Evolutionary conservation across 176 grass and related monocot genomes (phyloP), one percentile per base, ranked within the genome.

Genomic region (Triticum turgidum): DNA sequence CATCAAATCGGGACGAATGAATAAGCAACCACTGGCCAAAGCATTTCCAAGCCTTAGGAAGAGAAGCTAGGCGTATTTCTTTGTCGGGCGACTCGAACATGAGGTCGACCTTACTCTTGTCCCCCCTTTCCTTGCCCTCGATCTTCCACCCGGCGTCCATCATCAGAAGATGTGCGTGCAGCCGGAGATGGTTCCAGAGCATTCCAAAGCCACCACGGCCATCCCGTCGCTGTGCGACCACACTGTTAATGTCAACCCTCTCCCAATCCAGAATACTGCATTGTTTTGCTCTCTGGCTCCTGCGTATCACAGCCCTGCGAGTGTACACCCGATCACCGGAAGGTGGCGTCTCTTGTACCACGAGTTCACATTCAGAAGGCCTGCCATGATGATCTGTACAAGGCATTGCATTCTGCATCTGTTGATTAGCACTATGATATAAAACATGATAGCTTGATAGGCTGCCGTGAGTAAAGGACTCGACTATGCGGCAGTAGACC

Each of bases 91-190:
- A 33, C 81, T 67, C 42, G 37, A 89, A 98, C 5, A 78, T 3
- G 13, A 61, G 13, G 17, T 98, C 86, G 20, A 80, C 41, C 87
- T 73, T 95, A 83, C 49, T 91, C 79, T 35, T 87, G 73, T 79
- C 54, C 25, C 34, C 74, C 44, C 91, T 94, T 83, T 71, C 63
- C 72, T 20, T 89, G 13, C 81, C 61, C 18, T 83, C 75, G 20
- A 93, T 79, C 85, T 90, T 95, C 93, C 94, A 98, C 30, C 93
- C 93, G 27, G 75, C 89, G 62, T 93, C 89, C 45, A 73, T 82
- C 84, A 98, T 82, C 44, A 98, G 86, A 91, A 91, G 93, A 81
- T 89, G 89, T 44, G 96, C 93, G 37, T 95, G 89, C 56, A 86
- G 66, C 11, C 90, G 93, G 47, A 98, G 96, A 94, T 87, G 81